Evolutionary conservation across 352 stramenopile species (phyloP), one percentile per base, ranked within the genome.

Genomic region (Globisporangium echinulatum): DNA sequence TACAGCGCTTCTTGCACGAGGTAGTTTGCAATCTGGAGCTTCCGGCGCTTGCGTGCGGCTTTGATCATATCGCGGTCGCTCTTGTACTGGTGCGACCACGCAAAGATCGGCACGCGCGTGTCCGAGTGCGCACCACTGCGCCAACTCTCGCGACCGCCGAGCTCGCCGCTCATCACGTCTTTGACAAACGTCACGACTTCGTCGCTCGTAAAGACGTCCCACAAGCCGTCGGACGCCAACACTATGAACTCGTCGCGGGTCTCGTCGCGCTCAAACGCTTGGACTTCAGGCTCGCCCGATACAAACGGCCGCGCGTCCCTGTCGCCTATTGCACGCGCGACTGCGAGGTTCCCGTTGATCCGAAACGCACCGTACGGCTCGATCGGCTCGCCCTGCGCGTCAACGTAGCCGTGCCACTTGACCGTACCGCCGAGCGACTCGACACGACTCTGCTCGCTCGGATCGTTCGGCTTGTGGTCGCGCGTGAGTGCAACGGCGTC

Each of bases 141-240:
- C 83, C 87, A 90, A 36, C 79, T 85, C 56, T 92, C 83, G 46
- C 83, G 75, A 11, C 84, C 82, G 13, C 88, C 87, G 7, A 96
- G 58, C 53, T 92, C 84, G 36, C 86, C 88, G 25, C 77, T 85
- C 70, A 97, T 80, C 36, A 96, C 82, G 51, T 96, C 79, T 54
- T 94, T 80, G 43, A 97, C 90, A 67, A 97, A 98, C 42, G 85
- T 85, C 14, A 97, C 85, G 15, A 92, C 89, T 61, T 97, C 86
- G 42, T 96, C 87, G 56, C 81, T 96, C 10, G 74, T 90, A 60
- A 98, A 97, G 36, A 98, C 90, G 58, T 98, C 93, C 92, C 92
- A 98, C 3, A 98, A 73, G 0, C 93, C 93, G 57, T 98, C 93
- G 15, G 82, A 96, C 17, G 92, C 93, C 37, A 98, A 69, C 59